These are phyloP conservation scores for Amanita jacksonii DNA, from an alignment of 768 basidiomycete species.

Conservation along the genomic window DNA sequence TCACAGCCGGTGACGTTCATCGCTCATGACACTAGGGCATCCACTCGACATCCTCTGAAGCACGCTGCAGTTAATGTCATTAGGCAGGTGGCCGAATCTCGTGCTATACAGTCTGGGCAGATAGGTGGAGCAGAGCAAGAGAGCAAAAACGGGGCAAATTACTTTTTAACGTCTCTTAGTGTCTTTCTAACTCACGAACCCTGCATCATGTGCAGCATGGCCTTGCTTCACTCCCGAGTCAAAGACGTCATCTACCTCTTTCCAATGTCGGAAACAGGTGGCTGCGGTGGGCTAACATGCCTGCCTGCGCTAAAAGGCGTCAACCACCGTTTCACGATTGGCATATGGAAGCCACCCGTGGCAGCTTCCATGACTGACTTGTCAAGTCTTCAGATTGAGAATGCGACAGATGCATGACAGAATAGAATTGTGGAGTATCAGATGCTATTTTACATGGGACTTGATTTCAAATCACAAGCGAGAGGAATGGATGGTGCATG, in stretches of 20 bases:
- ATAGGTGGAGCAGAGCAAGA: constrained; percentile 10
- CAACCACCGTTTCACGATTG: constrained; percentile 81
- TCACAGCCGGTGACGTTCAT: constrained; percentile 28
- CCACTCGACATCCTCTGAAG: constrained; percentile 66
- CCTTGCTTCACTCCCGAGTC: constrained; percentile 89
- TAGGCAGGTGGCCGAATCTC: constrained; percentile 51
- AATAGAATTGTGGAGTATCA: too few species aligned
- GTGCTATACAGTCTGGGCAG: constrained; percentile 18
- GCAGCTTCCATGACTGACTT: constrained; percentile 11
- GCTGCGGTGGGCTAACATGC: constrained; percentile 70
- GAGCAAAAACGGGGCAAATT: constrained; percentile 59
- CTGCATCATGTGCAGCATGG: constrained; percentile 98
- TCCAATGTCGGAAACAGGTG: constrained; percentile 73
- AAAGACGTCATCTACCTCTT: constrained; percentile 72
- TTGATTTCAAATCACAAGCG: constrained; percentile 24
- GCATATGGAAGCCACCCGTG: constrained; percentile 42
- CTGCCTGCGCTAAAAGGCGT: constrained; percentile 77
- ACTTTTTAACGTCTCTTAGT: constrained; percentile 77
- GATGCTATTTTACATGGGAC: too few species aligned
- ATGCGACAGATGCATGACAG: constrained; percentile 29
- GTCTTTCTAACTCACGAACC: constrained; percentile 95
- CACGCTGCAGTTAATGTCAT: constrained; percentile 80
- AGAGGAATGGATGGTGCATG: constrained; percentile 20
- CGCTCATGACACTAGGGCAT: constrained; percentile 62
- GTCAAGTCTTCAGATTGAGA: constrained; percentile 19